phyloP scores from a whole-genome alignment of 2,329 filamentous ascomycete species.

The Paecilomyces formosus region DNA sequence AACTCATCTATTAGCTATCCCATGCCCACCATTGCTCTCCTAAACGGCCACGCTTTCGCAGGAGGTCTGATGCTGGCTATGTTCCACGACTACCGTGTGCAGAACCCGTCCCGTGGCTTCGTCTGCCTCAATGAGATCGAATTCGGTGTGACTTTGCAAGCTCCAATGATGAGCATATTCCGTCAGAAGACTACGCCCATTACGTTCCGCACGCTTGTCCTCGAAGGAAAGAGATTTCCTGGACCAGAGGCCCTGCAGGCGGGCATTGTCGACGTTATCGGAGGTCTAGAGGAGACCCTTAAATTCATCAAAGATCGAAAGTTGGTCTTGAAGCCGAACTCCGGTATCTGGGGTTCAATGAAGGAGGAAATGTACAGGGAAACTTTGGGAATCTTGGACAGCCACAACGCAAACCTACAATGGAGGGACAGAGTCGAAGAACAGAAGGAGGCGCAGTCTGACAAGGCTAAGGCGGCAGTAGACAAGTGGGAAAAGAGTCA shows the following conservation, averaged over 20 bases:
- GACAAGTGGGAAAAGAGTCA: conserved; percentile 42
- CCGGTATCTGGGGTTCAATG: conserved; percentile 61
- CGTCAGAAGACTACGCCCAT: conserved; percentile 54
- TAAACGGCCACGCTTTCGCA: conserved; percentile 77
- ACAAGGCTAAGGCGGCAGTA: conserved; percentile 41
- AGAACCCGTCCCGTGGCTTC: conserved; percentile 63
- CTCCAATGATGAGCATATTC: conserved; percentile 69
- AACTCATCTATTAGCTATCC: conserved; percentile 47
- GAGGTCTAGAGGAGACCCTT: conserved; percentile 57
- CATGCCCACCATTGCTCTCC: conserved; percentile 72
- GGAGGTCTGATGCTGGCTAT: conserved; percentile 75
- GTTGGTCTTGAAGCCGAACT: conserved; percentile 55
- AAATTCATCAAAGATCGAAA: conserved; percentile 52
- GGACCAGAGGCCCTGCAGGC: conserved; percentile 56
- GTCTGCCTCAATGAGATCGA: conserved; percentile 76
- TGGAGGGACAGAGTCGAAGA: conserved; percentile 41
- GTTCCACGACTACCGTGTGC: conserved; percentile 76
- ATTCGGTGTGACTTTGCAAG: conserved; percentile 66
- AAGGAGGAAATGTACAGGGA: conserved; percentile 72
- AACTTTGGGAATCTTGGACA: conserved; percentile 52
- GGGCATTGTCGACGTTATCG: conserved; percentile 62
- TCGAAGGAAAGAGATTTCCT: conserved; percentile 65
- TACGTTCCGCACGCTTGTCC: conserved; percentile 56
- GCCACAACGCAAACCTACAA: conserved; percentile 40
- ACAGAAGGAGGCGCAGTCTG: conserved; percentile 35